Percentiles rank a stretch among this genome's conserved stretches.
phyloP scores from a whole-genome alignment of 129 eudicot species.

The Glebionis coronaria region DNA sequence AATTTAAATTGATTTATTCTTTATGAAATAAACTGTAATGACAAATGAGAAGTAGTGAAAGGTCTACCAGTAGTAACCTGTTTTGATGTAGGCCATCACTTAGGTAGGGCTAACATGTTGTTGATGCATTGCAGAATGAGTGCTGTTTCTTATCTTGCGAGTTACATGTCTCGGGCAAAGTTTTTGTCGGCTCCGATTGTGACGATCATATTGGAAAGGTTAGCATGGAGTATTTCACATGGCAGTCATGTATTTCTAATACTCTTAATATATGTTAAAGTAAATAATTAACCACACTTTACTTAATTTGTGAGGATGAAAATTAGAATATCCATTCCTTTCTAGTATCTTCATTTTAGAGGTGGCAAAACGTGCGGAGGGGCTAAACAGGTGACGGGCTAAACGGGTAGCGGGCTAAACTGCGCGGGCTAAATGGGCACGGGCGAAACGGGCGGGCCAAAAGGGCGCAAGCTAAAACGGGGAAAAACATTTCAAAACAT shows the following conservation, averaged over 20 bases:
- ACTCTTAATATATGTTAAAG: not conserved
- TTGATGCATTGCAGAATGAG: constrained; percentile 71
- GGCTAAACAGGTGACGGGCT: no score
- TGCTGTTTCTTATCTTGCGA: constrained; percentile 91
- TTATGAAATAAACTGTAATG: not conserved
- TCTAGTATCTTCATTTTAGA: no score
- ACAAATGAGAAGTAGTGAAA: not conserved
- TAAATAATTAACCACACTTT: not conserved
- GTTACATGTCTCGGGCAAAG: constrained; percentile 88
- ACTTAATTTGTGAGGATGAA: not conserved
- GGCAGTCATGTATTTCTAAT: not conserved
- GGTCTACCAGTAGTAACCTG: constrained; percentile 1
- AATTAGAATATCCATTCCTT: no score
- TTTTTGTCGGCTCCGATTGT: constrained; percentile 52
- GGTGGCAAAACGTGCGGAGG: no score
- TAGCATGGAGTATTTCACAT: not conserved
- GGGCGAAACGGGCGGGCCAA: no score
- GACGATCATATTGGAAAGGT: constrained; percentile 61
- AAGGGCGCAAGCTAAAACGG: no score
- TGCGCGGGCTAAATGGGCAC: no score
- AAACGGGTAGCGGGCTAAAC: no score
- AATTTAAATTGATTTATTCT: no score
- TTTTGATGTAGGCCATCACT: not conserved
- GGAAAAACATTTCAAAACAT: no score
- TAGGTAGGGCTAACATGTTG: constrained; percentile 9